These are phyloP conservation scores for Rhodotorula babjevae DNA, from an alignment of 768 basidiomycete species.

Conservation along the genomic window DNA sequence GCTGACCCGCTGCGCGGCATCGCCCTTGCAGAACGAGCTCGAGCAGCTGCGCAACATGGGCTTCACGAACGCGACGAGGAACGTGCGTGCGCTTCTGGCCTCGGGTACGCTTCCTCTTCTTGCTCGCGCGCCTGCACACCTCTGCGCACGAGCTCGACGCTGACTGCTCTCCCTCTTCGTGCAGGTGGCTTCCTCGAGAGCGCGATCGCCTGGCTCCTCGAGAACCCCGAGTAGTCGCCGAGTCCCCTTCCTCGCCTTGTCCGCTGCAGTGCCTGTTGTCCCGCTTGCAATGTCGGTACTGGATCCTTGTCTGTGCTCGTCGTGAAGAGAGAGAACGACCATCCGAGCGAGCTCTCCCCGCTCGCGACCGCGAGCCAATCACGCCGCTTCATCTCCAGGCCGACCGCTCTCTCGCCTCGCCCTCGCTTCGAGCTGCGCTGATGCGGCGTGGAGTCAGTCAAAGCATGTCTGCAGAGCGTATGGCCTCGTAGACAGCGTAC, in stretches of 20 bases:
- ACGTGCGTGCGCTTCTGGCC: constrained; percentile 80
- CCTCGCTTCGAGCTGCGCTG: too few species aligned
- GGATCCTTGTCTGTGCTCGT: too few species aligned
- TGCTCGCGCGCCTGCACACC: background rate
- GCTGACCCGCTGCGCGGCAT: background rate
- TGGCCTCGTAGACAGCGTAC: too few species aligned
- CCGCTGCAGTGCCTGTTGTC: background rate
- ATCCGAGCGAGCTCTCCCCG: too few species aligned
- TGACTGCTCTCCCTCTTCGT: background rate
- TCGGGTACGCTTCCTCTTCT: constrained; percentile 75
- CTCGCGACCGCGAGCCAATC: too few species aligned
- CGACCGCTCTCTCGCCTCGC: too few species aligned
- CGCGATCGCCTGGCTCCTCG: constrained; percentile 12
- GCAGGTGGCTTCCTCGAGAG: constrained; percentile 12
- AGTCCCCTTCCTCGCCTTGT: background rate
- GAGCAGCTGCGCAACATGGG: constrained; percentile 89
- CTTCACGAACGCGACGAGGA: constrained; percentile 80
- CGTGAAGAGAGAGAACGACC: too few species aligned
- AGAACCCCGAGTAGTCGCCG: constrained; percentile 3
- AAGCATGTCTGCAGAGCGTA: too few species aligned
- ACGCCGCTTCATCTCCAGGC: too few species aligned
- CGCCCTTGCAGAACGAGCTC: constrained; percentile 50
- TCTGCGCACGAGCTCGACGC: background rate
- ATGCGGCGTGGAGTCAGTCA: too few species aligned
- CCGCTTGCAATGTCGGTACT: background rate